Base-by-base conservation (phyloP, 768 basidiomycete genomes). In the Lactarius trivialis region DNA sequence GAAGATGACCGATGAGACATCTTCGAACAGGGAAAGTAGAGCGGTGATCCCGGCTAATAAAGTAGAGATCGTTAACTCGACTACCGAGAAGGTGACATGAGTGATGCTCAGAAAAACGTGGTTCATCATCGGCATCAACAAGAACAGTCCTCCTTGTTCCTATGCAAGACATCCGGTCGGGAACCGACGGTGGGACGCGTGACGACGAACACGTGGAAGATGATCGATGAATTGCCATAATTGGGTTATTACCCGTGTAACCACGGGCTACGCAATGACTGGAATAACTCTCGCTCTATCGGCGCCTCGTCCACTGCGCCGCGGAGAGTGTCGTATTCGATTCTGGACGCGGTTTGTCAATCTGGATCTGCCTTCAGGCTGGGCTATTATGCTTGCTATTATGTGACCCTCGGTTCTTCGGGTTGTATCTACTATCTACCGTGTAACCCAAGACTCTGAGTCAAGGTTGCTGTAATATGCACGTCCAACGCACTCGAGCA, bases 21-120 rank as follows among this genome's bases (percentile, higher is more conserved):
- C 19, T 32, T 71, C 68, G 15, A 67, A 58, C 21, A 57, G 19
- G 21, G 69, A 45, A 36, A 65, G 53, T 36, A 55, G 56, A 34
- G 53, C 37, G 54, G 69, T 64, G 34, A 68, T 55, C 34, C 41
- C 30, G 30, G 60, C 39, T 14, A 70, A 52, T 24, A 49, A 58
- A 34, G 59, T 33, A 45, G 56, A 66, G 28, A 68, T 55, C n/a
- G 65, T 43, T 30, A 56, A 36, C 26, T 60, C 55, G 8, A 64
- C 36, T 55, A 39, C 50, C 34, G 33, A 48, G 39, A 67, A 57
- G 21, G 60, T 17, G 48, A 63, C 28, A 55, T 51, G 26, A 33
- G 45, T 14, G 34, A 48, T 28, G 41, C 14, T 36, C 26, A 15
- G 51, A 19, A 45, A 21, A 15, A 63, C 21, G 36, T 26, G 34